Evolutionary conservation across 2,329 filamentous ascomycete species (phyloP), one percentile per base, ranked within the genome.

Genomic region (Venturia asperata): DNA sequence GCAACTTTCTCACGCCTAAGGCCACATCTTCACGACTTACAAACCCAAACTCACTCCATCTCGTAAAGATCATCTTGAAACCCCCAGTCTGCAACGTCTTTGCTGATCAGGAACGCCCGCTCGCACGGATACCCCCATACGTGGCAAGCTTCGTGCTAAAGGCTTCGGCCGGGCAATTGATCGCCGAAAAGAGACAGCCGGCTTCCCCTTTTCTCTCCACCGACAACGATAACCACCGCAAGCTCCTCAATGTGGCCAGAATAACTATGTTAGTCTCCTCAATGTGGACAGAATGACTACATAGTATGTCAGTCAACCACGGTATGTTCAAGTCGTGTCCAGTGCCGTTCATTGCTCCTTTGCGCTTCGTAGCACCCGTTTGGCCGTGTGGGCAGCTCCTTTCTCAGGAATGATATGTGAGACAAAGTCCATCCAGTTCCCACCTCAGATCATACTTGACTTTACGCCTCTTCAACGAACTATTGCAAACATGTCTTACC

Each of bases 131-230:
- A 24, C 52, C 52, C 19, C 49, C 2, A 41, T 10, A 41, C 2
- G 10, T 41, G 39, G 37, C 52, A 58, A 58, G 52, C 52, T 58
- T 58, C 52, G 30, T 34, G 19, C 52, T 37, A 58, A 58, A 37
- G 30, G 13, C 52, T 58, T 21, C 5, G 52, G 24, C 17, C 30
- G n/a, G 30, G 52, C 52, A 37, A 37, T 58, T 37, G 52, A 58
- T 58, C 52, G 52, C 27, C 37, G 30, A n/a, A 9, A 19, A 58
- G 30, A 58, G 17, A 37, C 52, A 37, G 5, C 17, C 9, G 27
- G 52, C 27, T 17, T 58, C 37, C 9, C 27, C 52, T 27, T 13
- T 37, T 34, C 37, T 27, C 17, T n/a, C 30, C 15, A n/a, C 1
- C 30, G 7, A 15, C 24, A 30, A 27, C 37, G 52, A 58, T 58